These are phyloP conservation scores for Mycosphaerella sp. DNA, from an alignment of 2,329 filamentous ascomycete species.

Conservation along the genomic window DNA sequence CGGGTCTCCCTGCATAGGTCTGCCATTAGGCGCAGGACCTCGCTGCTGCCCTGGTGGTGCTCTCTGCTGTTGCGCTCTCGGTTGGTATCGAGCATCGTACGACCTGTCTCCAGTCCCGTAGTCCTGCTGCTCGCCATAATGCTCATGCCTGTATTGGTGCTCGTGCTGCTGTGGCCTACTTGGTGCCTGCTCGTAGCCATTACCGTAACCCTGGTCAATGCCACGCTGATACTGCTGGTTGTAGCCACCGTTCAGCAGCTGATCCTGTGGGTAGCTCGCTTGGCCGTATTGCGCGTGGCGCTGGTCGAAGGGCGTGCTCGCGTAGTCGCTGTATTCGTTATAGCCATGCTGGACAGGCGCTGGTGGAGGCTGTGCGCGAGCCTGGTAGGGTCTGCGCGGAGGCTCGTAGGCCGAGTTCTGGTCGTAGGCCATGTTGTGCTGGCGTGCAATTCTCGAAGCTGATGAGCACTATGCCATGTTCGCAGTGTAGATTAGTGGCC, in stretches of 20 bases:
- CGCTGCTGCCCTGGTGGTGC: constrained; percentile 5
- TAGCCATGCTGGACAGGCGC: constrained; percentile 14
- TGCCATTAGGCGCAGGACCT: constrained; percentile 4
- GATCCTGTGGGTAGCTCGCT: constrained; percentile 12
- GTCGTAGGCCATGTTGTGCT: constrained; percentile 25
- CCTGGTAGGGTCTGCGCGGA: constrained; percentile 20
- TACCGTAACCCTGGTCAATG: constrained; percentile 11
- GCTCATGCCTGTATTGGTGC: constrained; percentile 10
- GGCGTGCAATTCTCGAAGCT: neutral
- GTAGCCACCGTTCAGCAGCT: constrained; percentile 11
- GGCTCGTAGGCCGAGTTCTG: constrained; percentile 23
- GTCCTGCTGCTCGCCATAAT: constrained; percentile 14
- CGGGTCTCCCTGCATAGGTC: constrained; percentile 5
- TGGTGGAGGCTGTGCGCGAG: constrained; percentile 11
- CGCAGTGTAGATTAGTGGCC: too few species aligned
- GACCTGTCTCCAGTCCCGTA: constrained; percentile 16
- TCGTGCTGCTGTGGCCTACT: constrained; percentile 7
- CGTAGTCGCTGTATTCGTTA: constrained; percentile 16
- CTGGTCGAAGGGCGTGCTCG: constrained; percentile 17
- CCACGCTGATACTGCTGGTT: constrained; percentile 12
- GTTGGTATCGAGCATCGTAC: constrained; percentile 28
- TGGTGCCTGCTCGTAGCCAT: constrained; percentile 13
- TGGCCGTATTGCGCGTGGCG: constrained; percentile 19
- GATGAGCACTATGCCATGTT: neutral
- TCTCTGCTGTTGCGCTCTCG: constrained; percentile 19